Base-by-base conservation (phyloP, 2,329 filamentous ascomycete species). In the Xylariaceae sp. region DNA sequence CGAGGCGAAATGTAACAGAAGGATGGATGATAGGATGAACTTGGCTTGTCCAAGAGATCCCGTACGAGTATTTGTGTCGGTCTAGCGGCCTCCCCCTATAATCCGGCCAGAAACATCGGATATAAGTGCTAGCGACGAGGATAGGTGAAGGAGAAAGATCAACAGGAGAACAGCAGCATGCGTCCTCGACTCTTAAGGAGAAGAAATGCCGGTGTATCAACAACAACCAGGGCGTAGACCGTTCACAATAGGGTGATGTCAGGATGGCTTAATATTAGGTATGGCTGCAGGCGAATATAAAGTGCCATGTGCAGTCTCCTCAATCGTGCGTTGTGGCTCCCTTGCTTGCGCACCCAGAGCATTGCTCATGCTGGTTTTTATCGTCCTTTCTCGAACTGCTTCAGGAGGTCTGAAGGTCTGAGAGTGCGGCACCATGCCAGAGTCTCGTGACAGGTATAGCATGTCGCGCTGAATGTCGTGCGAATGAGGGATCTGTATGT, bases 281-380 rank as follows among this genome's bases (percentile, higher is more conserved):
- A 66, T 30, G 56, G 57, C 63, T 64, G 62, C 64, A 66, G 64
- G 52, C 37, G 50, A 57, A 49, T 53, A 51, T 57, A 10, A 13
- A 42, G 37, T 42, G 18, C 55, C 53, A 57, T 59, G 53, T 49
- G 50, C 59, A 30, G 55, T 18, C 44, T 34, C 51, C 52, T 45
- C 15, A 37, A 42, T 34, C 15, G 50, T 55, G 35, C 53, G 55
- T 52, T 59, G 59, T 57, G 45, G 51, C 51, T 47, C 48, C 56
- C 55, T 42, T 53, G 34, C 42, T 51, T 51, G 54, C 50, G 56
- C 56, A 51, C 56, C 44, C 52, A 56, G 51, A 42, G 51, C 23
- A 30, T 30, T 30, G 23, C 5, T 30, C 23, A 30, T 30, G 23
- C 23, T 30, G 23, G 23, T 30, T 30, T 30, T 30, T 30, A 30